These are phyloP conservation scores for Trichophyton verrucosum DNA, from an alignment of 2,329 filamentous ascomycete genomes.

Conservation along the genomic window DNA sequence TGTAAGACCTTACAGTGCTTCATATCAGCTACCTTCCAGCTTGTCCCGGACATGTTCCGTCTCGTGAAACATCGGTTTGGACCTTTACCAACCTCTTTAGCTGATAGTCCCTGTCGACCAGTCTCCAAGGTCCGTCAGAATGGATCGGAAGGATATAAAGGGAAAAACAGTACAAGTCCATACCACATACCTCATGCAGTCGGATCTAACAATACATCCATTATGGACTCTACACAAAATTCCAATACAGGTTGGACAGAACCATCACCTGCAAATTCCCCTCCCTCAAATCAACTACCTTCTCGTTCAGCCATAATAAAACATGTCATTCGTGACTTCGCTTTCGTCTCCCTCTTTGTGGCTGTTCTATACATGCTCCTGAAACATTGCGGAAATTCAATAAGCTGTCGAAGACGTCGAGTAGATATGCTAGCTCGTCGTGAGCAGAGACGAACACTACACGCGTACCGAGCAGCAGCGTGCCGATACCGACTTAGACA, in stretches of 20 bases:
- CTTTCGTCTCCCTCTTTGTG: conserved; percentile 34
- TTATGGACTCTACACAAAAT: background rate
- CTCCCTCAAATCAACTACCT: background rate
- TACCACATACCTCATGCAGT: background rate
- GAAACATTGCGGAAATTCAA: conserved; percentile 30
- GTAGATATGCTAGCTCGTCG: conserved; percentile 42
- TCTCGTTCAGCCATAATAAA: conserved; percentile 6
- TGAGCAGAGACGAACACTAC: conserved; percentile 42
- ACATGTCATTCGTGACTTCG: conserved; percentile 24
- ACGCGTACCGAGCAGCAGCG: conserved; percentile 43
- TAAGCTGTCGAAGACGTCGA: conserved; percentile 35
- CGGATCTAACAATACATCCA: background rate
- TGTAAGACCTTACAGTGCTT: conserved; percentile 21
- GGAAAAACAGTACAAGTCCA: background rate
- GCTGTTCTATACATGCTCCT: conserved; percentile 26
- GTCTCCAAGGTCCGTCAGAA: background rate
- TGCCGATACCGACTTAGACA: conserved; percentile 39
- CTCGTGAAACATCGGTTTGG: conserved; percentile 20
- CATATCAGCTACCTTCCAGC: conserved; percentile 19
- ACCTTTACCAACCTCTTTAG: conserved; percentile 15
- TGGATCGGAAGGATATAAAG: background rate
- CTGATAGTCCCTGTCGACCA: conserved; percentile 10
- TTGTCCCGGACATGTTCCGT: conserved; percentile 20
- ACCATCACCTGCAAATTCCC: background rate
- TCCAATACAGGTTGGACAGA: background rate